phyloP scores from a whole-genome alignment of 2,329 filamentous ascomycete species.

The Botryotinia globosa region DNA sequence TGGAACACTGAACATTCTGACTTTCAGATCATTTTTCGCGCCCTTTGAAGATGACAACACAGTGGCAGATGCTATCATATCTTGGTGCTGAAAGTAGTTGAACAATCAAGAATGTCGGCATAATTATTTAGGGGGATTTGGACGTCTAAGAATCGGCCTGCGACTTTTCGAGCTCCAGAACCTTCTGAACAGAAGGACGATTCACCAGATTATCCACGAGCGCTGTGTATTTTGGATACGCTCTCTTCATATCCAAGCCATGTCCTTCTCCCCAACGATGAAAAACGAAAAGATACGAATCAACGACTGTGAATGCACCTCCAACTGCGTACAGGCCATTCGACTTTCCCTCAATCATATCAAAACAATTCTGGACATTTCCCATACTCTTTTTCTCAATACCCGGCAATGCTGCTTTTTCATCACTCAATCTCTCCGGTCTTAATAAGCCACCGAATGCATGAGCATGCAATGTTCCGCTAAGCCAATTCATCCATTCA shows the following conservation, averaged over 20 bases:
- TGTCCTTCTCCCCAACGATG: slow-evolving; percentile 36
- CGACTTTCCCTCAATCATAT: slow-evolving; percentile 33
- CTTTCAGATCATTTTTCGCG: neutral
- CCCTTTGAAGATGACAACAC: neutral
- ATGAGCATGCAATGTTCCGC: slow-evolving; percentile 37
- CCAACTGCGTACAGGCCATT: slow-evolving; percentile 34
- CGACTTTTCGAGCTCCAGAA: neutral
- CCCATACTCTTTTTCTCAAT: slow-evolving; percentile 30
- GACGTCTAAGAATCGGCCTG: neutral
- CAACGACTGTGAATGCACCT: slow-evolving; percentile 38
- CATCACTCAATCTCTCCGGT: slow-evolving; percentile 33
- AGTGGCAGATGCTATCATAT: neutral
- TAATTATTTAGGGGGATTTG: no score
- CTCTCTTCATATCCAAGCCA: slow-evolving; percentile 29
- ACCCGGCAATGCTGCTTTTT: slow-evolving; percentile 24
- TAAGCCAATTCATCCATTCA: slow-evolving; percentile 42
- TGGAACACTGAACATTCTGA: neutral
- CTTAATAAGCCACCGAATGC: slow-evolving; percentile 35
- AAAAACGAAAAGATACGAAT: slow-evolving; percentile 39
- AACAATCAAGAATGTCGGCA: neutral
- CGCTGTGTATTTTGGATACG: slow-evolving; percentile 26
- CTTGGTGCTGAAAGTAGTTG: no score
- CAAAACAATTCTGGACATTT: slow-evolving; percentile 33
- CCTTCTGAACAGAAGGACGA: neutral
- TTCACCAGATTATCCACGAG: slow-evolving; percentile 26